Percentiles rank a stretch among this genome's conserved stretches.
Evolutionary conservation across 177 flowering plant genomes (phyloP).

Genomic region (Vitis hybrid): DNA sequence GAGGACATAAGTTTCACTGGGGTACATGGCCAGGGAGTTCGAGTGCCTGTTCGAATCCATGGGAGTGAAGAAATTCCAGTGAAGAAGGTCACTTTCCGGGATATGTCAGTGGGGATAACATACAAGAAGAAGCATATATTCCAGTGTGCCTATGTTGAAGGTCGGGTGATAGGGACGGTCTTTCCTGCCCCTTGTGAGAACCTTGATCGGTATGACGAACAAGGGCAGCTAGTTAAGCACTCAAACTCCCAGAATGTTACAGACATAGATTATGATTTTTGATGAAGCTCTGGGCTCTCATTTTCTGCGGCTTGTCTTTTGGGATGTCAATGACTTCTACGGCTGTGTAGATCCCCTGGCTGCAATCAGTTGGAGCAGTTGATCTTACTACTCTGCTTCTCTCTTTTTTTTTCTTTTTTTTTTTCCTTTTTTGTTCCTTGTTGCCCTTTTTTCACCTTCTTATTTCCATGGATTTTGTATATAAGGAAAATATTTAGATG

Average conservation of each 20-base stretch:
- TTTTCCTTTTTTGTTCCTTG: not conserved
- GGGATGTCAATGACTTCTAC: not conserved
- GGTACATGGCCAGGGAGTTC: conserved; percentile 86
- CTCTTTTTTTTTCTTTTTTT: not conserved
- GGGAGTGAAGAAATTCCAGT: conserved; percentile 90
- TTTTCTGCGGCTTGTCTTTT: not conserved
- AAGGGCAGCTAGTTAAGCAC: conserved; percentile 49
- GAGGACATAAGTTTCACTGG: conserved; percentile 66
- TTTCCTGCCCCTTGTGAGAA: conserved; percentile 90
- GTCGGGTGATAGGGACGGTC: conserved; percentile 77
- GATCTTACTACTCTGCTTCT: not conserved
- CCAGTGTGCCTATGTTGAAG: conserved; percentile 87
- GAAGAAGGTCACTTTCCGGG: conserved; percentile 69
- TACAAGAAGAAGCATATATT: conserved; percentile 94
- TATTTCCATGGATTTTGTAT: conserved; percentile 9
- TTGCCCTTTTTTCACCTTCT: not conserved
- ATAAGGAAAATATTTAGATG: conserved; percentile 6
- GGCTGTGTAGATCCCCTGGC: not conserved
- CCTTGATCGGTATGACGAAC: conserved; percentile 80
- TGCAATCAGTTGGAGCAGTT: not conserved
- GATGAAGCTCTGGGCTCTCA: conserved; percentile 15
- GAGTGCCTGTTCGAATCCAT: conserved; percentile 91
- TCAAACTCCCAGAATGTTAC: conserved; percentile 68
- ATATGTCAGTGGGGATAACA: conserved; percentile 84
- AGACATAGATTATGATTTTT: conserved; percentile 83